Base-by-base conservation (phyloP, 345 rosid species). In the Anastatica hierochuntica region DNA sequence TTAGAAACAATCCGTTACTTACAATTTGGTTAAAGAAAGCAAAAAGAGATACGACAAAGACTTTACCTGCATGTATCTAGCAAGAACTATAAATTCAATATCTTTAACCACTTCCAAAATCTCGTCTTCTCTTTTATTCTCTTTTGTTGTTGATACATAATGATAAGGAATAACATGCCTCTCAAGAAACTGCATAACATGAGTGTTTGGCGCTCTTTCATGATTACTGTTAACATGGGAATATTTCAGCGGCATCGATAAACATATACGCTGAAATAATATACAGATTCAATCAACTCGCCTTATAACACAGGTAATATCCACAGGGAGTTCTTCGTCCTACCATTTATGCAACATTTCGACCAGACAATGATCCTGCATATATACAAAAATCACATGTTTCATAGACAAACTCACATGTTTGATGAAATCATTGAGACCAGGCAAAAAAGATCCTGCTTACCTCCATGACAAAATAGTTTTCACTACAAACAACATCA, bases 21-120 rank as follows among this genome's bases (percentile, higher is more conserved):
- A n/a, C n/a, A n/a, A n/a, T n/a, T n/a, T n/a, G n/a, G n/a, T n/a
- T n/a, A n/a, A n/a, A n/a, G n/a, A n/a, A n/a, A n/a, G n/a, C n/a
- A n/a, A n/a, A n/a, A n/a, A n/a, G n/a, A n/a, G n/a, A n/a, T n/a
- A n/a, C n/a, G n/a, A n/a, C n/a, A n/a, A n/a, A n/a, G 24, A 21
- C 5, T 21, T 21, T 75, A 92, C 98, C 95, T 92, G 97, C 97
- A 92, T 92, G 69, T 92, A 92, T 74, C 96, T 85, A 43, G 95
- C 98, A 42, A 92, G 96, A 49, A 92, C 90, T 56, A 92, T 41
- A 72, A 92, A 88, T 56, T 92, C 96, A 31, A 95, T 92, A 48
- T 76, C 67, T 75, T 73, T 77, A 37, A 88, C 90, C 78, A 92
- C 67, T 23, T 78, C 84, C 79, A 92, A 60, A 48, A 92, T 83